These are phyloP conservation scores for Yarrowia sp. DNA, from an alignment of 805 yeast species.

Conservation along the genomic window DNA sequence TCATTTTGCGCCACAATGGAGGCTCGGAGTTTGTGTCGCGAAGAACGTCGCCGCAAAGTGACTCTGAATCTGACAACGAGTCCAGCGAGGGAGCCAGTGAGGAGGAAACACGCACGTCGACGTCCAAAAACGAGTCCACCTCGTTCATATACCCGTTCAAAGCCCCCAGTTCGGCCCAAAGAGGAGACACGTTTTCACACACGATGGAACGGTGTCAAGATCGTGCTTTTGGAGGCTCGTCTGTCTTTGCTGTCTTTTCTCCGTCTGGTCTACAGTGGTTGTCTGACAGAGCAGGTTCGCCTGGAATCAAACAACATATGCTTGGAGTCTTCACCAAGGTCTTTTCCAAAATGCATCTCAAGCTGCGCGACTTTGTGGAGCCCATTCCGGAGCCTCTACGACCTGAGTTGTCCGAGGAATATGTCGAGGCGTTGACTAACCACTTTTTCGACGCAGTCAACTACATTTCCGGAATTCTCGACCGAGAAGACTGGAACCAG, in stretches of 20 bases:
- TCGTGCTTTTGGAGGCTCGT: neutral
- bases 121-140: constrained; percentile 1
- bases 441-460: constrained; percentile 11
- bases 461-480: constrained; percentile 1
- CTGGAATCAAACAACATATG: constrained; percentile 9
- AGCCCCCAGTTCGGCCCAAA: neutral
- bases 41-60: neutral
- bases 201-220: constrained; percentile 17
- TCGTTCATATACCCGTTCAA: constrained; percentile 14
- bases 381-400: constrained; percentile 19
- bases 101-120: neutral
- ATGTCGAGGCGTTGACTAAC: neutral
- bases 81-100: neutral
- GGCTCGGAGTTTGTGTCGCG: constrained; percentile 13
- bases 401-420: neutral
- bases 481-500: constrained; percentile 12
- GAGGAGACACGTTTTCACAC: constrained; percentile 7
- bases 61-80: neutral
- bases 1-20: neutral
- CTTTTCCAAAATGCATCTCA: constrained; percentile 3
- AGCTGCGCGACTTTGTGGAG: constrained; percentile 18
- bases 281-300: constrained; percentile 26
- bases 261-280: constrained; percentile 43
- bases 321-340: constrained; percentile 14
- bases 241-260: constrained; percentile 41